Percentiles rank a stretch among this genome's conserved stretches.
Evolutionary conservation across 352 stramenopile species (phyloP).

Genomic region (Phytophthora capsici): DNA sequence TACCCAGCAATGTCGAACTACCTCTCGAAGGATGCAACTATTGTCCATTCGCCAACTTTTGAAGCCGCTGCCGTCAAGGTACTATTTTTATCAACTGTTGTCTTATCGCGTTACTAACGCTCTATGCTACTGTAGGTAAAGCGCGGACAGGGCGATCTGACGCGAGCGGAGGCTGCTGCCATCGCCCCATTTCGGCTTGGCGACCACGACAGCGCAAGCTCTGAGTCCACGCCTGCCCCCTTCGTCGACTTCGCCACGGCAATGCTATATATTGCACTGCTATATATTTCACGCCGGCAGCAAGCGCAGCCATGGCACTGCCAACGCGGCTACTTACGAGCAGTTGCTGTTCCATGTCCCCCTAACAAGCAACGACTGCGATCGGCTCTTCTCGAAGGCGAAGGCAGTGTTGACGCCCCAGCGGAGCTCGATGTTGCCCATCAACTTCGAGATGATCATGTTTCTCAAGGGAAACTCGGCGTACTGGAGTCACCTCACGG

Average conservation of each 20-base stretch:
- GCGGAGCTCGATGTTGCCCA: background rate
- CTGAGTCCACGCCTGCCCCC: too few relatives aligned
- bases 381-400: background rate
- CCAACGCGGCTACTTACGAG: background rate
- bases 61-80: background rate
- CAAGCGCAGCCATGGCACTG: background rate
- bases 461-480: too few relatives aligned
- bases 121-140: background rate
- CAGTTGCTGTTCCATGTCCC: background rate
- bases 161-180: background rate
- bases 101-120: too few relatives aligned
- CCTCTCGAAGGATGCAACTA: background rate
- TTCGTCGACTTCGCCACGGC: too few relatives aligned
- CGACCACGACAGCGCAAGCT: background rate
- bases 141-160: too few relatives aligned
- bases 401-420: background rate
- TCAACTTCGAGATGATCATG: background rate
- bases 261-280: too few relatives aligned
- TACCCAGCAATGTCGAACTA: background rate
- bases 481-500: background rate
- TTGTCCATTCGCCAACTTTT: background rate
- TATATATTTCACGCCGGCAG: background rate
- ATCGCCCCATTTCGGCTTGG: background rate
- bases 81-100: too few relatives aligned
- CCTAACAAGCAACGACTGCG: background rate